Base-by-base conservation (phyloP, 2,329 filamentous ascomycete genomes). In the Pseudomassariella vexata region DNA sequence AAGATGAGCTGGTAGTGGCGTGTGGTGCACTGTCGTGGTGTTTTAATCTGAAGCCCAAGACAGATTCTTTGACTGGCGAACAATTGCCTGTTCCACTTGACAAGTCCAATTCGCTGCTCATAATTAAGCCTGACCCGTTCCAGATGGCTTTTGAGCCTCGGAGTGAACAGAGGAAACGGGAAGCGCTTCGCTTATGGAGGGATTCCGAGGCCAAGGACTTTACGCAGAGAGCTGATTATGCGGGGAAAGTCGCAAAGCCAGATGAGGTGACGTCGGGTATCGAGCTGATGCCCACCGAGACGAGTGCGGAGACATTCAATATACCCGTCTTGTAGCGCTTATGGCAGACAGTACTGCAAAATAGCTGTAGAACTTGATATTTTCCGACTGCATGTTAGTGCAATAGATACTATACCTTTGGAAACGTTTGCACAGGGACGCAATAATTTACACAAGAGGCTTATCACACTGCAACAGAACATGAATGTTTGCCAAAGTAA, bases 101-200 rank as follows among this genome's bases (percentile, higher is more conserved):
- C 48, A 70, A 70, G 53, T 69, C 62, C 24, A 73, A 73, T 45
- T 71, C 67, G 5, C 55, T 73, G 9, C 60, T 75, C n/a, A 73
- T 75, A 43, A 64, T 74, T 54, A 73, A 73, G 56, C 70, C 70
- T 1, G 66, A 74, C 38, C 60, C 64, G 0, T 75, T 70, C 45
- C 53, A 70, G 48, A 71, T 75, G 67, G 59, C 55, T 2, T 73
- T 74, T 33, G 63, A 72, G 49, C 66, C 68, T 5, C 53, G 70
- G 29, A 70, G 61, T 30, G 55, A 56, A 30, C 45, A 42, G 6
- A 56, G 65, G 16, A 56, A 52, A 38, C 41, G 51, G 23, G 56
- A 64, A 37, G 59, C 63, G 6, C 41, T 59, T 10, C 41, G 47
- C 5, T 38, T 60, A 14, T 66, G 63, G 63, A 40, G 40, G 9